These are phyloP conservation scores for Boletellus ananiceps DNA, from an alignment of 768 basidiomycete species.

Conservation along the genomic window DNA sequence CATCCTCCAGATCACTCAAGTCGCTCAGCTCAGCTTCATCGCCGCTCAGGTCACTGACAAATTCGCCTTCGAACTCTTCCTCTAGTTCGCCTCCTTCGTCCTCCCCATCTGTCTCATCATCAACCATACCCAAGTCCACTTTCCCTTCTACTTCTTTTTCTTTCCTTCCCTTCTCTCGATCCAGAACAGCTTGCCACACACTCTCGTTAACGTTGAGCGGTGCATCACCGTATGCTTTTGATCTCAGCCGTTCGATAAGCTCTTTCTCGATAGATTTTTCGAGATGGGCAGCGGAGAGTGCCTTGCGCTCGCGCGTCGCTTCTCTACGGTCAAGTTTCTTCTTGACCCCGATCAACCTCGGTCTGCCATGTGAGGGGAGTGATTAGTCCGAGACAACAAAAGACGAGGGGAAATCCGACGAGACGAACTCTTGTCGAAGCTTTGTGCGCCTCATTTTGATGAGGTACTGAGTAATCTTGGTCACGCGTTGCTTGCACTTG, in stretches of 20 bases:
- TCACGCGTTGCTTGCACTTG: conserved; percentile 98
- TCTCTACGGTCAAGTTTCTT: conserved; percentile 96
- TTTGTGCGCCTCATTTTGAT: conserved; percentile 96
- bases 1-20: conserved; percentile 61
- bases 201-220: conserved; percentile 97
- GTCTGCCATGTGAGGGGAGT: conserved; percentile 42
- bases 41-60: conserved; percentile 52
- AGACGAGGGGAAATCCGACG: not conserved
- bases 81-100: conserved; percentile 48
- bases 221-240: conserved; percentile 95
- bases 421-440: conserved; percentile 74
- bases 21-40: conserved; percentile 43
- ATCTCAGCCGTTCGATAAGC: conserved; percentile 90
- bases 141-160: conserved; percentile 42
- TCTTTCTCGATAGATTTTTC: conserved; percentile 96
- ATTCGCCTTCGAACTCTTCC: conserved; percentile 51
- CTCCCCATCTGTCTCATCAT: conserved; percentile 54
- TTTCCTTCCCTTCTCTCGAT: conserved; percentile 60
- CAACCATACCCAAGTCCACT: conserved; percentile 39
- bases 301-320: conserved; percentile 89
- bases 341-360: conserved; percentile 91
- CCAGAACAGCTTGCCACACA: conserved; percentile 91
- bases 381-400: not conserved
- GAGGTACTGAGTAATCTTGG: conserved; percentile 98
- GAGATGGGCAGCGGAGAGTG: conserved; percentile 90